Conservation (phyloP, 2,329 filamentous ascomycete genomes). For the Talaromyces sp. region DNA sequence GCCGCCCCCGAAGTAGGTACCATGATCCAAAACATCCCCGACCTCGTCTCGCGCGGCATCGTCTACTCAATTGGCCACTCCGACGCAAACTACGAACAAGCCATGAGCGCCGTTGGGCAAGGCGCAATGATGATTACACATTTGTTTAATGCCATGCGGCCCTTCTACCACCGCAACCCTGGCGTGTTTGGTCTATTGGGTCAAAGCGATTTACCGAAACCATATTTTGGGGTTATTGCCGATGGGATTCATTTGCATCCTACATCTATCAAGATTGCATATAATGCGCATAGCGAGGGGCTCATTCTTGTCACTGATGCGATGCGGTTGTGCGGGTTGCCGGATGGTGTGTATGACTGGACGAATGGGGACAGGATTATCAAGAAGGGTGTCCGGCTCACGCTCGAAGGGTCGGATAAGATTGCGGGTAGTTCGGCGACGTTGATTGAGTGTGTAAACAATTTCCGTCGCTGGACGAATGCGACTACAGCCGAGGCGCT, state of each 20-base stretch:
- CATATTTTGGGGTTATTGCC: conserved; percentile 85
- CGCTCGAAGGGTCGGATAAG: conserved; percentile 73
- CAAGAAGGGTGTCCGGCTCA: conserved; percentile 65
- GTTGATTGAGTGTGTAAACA: conserved; percentile 46
- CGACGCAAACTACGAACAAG: conserved; percentile 82
- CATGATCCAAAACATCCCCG: conserved; percentile 67
- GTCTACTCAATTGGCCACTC: conserved; percentile 82
- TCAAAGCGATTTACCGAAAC: conserved; percentile 56
- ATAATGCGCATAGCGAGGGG: conserved; percentile 78
- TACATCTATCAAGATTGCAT: conserved; percentile 84
- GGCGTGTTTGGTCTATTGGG: conserved; percentile 86
- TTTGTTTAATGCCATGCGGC: conserved; percentile 90
- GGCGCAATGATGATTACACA: conserved; percentile 90
- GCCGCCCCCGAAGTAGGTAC: conserved; percentile 77
- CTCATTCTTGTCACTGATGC: conserved; percentile 90
- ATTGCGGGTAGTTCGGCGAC: conserved; percentile 67
- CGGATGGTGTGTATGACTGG: conserved; percentile 83
- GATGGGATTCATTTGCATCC: conserved; percentile 90
- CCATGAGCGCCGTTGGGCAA: conserved; percentile 65
- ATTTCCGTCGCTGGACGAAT: conserved; percentile 44
- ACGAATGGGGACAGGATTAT: conserved; percentile 66
- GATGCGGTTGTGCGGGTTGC: conserved; percentile 81
- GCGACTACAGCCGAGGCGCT: conserved; percentile 42
- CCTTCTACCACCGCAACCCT: conserved; percentile 85
- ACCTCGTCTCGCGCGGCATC: conserved; percentile 65